Percentiles rank a stretch among this genome's conserved stretches.
These are phyloP conservation scores for Bryum argenteum DNA, from an alignment of 225 moss, liverwort and hornwort genomes.

Conservation along the genomic window DNA sequence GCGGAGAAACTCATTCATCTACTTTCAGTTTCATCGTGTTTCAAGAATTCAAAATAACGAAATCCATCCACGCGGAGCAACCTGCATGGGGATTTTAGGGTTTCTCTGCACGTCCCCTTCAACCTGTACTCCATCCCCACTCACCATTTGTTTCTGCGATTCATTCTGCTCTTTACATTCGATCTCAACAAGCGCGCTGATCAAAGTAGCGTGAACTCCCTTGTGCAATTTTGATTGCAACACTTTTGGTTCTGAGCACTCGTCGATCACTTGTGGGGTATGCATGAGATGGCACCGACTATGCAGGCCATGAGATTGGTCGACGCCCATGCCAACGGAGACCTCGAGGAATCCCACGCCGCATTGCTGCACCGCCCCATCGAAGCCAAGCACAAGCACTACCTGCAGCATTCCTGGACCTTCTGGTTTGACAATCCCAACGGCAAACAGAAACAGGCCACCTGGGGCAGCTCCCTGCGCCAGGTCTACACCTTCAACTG, in stretches of 20 bases:
- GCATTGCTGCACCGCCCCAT: slow-evolving; percentile 1
- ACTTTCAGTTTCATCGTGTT: neutral
- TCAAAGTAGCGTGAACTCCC: neutral
- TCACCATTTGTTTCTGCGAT: too few species aligned
- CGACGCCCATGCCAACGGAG: slow-evolving; percentile 15
- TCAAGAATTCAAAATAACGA: neutral
- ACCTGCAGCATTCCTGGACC: slow-evolving; percentile 73
- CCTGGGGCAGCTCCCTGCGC: slow-evolving; percentile 81
- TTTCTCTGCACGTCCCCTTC: slow-evolving; percentile 19
- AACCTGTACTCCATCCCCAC: too few species aligned
- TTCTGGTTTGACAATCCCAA: slow-evolving; percentile 89
- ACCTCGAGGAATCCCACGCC: slow-evolving; percentile 17
- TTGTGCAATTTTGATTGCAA: neutral
- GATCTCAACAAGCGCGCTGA: neutral
- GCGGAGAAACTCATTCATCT: neutral
- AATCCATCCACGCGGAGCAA: neutral
- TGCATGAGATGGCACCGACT: slow-evolving; percentile 6
- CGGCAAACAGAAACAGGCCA: slow-evolving; percentile 72
- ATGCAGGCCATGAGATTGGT: slow-evolving; percentile 26
- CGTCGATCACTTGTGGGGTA: slow-evolving; percentile 10
- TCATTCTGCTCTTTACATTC: neutral
- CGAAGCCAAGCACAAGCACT: slow-evolving; percentile 54
- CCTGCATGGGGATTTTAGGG: slow-evolving; percentile 31
- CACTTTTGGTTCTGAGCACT: neutral
- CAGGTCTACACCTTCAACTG: slow-evolving; percentile 75